These are phyloP conservation scores for Pseudogymnoascus sp. DNA, from an alignment of 2,329 filamentous ascomycete genomes.

Conservation along the genomic window DNA sequence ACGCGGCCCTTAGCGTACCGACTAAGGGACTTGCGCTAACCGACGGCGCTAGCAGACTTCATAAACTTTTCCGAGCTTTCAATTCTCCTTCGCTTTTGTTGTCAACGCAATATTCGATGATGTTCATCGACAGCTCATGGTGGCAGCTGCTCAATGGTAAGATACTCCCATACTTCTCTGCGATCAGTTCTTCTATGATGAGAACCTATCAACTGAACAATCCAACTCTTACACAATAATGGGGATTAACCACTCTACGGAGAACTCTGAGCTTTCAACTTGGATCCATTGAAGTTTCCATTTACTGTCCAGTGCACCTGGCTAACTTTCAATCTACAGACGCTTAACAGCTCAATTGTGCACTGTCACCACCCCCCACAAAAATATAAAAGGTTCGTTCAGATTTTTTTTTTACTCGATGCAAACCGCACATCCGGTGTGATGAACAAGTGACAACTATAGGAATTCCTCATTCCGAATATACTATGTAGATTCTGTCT, in stretches of 20 bases:
- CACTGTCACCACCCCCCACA: not conserved
- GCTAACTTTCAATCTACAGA: conserved; percentile 1
- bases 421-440: conserved; percentile 19
- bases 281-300: not conserved
- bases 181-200: conserved; percentile 28
- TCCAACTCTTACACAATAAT: conserved; percentile 34
- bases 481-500: conserved; percentile 31
- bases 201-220: conserved; percentile 33
- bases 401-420: conserved; percentile 12
- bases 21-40: conserved; percentile 5
- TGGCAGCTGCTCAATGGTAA: conserved; percentile 10
- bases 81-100: conserved; percentile 3
- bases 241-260: conserved; percentile 27
- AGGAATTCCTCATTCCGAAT: conserved; percentile 31
- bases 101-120: conserved; percentile 5
- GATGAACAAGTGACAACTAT: conserved; percentile 29
- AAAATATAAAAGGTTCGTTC: conserved; percentile 24
- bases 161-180: conserved; percentile 9
- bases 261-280: conserved; percentile 27
- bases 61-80: conserved; percentile 6
- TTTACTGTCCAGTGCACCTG: not conserved
- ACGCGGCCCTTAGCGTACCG: conserved; percentile 1
- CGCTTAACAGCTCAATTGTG: conserved; percentile 1
- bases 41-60: conserved; percentile 7
- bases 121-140: conserved; percentile 5